Evolutionary conservation across 306 rosid species (phyloP).

Genomic region (Potentilla sterilis): DNA sequence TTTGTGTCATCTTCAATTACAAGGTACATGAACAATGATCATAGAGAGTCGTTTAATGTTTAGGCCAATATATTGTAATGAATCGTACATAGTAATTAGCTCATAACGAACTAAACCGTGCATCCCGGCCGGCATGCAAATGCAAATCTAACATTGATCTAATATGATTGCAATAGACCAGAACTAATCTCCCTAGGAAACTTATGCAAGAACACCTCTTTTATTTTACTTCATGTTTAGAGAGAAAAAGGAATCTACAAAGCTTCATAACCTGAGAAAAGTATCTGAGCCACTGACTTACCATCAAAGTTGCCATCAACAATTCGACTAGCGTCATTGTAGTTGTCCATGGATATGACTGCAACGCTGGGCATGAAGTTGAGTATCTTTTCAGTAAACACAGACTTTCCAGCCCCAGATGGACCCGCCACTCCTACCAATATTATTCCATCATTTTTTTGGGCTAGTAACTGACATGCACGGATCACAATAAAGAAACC

Average conservation of each 20-base stretch:
- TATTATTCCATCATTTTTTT: conserved; percentile 83
- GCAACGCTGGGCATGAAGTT: conserved; percentile 92
- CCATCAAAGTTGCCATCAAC: conserved; percentile 98
- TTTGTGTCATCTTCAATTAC: conserved; percentile 1
- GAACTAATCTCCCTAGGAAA: not conserved
- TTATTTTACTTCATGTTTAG: conserved; percentile 13
- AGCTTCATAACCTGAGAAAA: conserved; percentile 23
- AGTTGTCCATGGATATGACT: conserved; percentile 97
- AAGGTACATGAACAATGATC: not conserved
- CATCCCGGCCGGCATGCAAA: not conserved
- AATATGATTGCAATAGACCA: not conserved
- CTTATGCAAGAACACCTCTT: not conserved
- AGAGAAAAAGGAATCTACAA: conserved; percentile 1
- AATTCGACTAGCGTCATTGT: conserved; percentile 92
- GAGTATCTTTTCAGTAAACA: conserved; percentile 88
- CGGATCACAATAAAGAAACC: conserved; percentile 93
- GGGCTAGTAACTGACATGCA: conserved; percentile 83
- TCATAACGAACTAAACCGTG: not conserved
- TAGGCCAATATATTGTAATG: not conserved
- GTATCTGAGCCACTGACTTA: conserved; percentile 34
- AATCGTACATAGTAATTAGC: not conserved
- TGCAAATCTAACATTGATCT: not conserved
- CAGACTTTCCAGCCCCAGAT: conserved; percentile 97
- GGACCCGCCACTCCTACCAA: conserved; percentile 98
- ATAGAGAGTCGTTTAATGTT: not conserved